phyloP scores from a whole-genome alignment of 2,329 filamentous ascomycete species.

The Samsoniella hepiali region DNA sequence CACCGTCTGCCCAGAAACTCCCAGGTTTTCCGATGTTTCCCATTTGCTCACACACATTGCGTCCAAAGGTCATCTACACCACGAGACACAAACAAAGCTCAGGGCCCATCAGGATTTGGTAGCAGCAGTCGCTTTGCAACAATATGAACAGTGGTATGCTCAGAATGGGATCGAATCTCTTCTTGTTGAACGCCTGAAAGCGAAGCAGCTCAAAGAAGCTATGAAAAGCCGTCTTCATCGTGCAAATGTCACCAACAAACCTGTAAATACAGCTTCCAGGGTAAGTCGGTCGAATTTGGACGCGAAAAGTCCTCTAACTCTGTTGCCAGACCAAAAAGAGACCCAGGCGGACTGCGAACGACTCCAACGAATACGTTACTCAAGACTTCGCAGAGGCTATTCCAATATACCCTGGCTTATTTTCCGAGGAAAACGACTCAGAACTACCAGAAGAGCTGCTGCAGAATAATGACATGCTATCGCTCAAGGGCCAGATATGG shows the following conservation, averaged over 20 bases:
- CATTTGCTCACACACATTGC: conserved; percentile 89
- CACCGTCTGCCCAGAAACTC: conserved; percentile 76
- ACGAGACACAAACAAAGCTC: conserved; percentile 78
- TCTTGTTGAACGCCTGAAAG: conserved; percentile 72
- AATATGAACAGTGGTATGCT: conserved; percentile 77
- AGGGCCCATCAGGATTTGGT: conserved; percentile 63
- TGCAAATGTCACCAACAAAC: conserved; percentile 26
- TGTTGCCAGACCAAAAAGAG: conserved; percentile 30
- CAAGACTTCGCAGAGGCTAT: conserved; percentile 29
- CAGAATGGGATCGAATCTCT: conserved; percentile 67
- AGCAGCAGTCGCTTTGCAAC: conserved; percentile 59
- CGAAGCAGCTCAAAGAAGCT: conserved; percentile 67
- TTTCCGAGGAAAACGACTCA: conserved; percentile 28
- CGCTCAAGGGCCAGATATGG: conserved; percentile 69
- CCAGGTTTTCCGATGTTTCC: conserved; percentile 83
- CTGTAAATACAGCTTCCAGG: conserved; percentile 19
- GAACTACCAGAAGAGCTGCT: conserved; percentile 30
- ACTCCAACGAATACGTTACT: conserved; percentile 26
- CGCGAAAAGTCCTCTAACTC: not conserved
- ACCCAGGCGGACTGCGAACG: conserved; percentile 26
- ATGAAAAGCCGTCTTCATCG: conserved; percentile 48
- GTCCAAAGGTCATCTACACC: conserved; percentile 86
- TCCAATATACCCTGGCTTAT: conserved; percentile 29
- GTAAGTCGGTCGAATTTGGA: conserved; percentile 18
- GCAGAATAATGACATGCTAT: conserved; percentile 31